Base-by-base conservation (phyloP, 495 filamentous ascomycete species). In the Xylaria castorea region DNA sequence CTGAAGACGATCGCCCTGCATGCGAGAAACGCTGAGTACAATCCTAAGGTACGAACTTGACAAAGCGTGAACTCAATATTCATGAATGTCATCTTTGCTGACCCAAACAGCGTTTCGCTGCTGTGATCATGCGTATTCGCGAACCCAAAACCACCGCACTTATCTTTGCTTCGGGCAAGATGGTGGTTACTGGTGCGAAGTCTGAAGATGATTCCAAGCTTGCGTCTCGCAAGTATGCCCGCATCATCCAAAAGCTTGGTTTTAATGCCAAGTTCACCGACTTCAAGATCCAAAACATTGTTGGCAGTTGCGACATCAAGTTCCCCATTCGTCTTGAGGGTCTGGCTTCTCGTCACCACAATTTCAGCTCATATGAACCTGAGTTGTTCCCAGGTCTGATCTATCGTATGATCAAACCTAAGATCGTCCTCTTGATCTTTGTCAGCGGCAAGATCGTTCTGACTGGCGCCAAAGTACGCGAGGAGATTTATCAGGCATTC, bases 211-310 rank as follows among this genome's bases (percentile, higher is more conserved):
- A 98, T 79, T 97, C 94, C 60, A 97, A 97, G 83, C 89, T 99
- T 78, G 96, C 96, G 2, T 97, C 93, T 51, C 91, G 97, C 83
- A 99, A 99, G 85, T 99, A 98, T 83, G 96, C 96, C 30, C 94
- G 96, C 74, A 99, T 99, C 83, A 98, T 99, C 78, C 96, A 99
- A 87, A 99, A 99, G 86, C 94, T 99, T 71, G 96, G 96, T 66
- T 99, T 99, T 90, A 97, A 97, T 75, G 95, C 97, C 72, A 98
- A 97, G 90, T 99, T 99, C 85, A 97, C 94, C 72, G 96, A 99
- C 82, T 99, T 99, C 88, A 98, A 99, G 89, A 98, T 98, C 83
- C 97, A 99, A 87, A 99, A 99, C 85, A 99, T 99, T 65, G 96
- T 99, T 73, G 96, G 96, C 71, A 97, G 94, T 42, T 98, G 96